Conservation (phyloP, 129 eudicot genomes). For the Flaveria bidentis region DNA sequence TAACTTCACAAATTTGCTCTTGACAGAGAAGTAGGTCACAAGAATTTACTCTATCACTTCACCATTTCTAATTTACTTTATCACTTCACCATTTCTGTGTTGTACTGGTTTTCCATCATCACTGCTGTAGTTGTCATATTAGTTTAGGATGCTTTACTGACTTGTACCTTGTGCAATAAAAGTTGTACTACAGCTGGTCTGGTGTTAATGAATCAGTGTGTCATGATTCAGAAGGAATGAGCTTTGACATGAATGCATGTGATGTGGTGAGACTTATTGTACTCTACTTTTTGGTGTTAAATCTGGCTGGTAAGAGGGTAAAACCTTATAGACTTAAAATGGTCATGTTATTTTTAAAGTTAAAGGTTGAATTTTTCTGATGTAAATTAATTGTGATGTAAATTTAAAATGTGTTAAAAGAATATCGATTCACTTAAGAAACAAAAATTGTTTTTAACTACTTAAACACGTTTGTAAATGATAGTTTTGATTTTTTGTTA, state of each 20-base stretch:
- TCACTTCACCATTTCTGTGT: slow-evolving; percentile 1
- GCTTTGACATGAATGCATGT: slow-evolving; percentile 14
- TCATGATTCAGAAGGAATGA: slow-evolving; percentile 2
- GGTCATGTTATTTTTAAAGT: too few relatives aligned
- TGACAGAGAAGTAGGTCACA: slow-evolving; percentile 5
- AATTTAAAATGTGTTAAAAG: not conserved
- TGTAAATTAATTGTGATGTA: too few relatives aligned
- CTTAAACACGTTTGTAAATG: too few relatives aligned
- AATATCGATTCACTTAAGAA: not conserved
- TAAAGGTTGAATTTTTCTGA: too few relatives aligned
- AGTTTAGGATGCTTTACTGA: not conserved
- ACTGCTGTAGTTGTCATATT: not conserved
- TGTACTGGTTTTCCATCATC: slow-evolving; percentile 10
- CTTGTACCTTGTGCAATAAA: not conserved
- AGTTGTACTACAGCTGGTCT: not conserved
- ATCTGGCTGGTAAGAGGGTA: not conserved
- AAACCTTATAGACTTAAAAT: too few relatives aligned
- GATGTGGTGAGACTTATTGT: not conserved
- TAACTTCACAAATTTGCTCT: too few relatives aligned
- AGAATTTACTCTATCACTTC: slow-evolving; percentile 17
- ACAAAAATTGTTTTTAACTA: too few relatives aligned
- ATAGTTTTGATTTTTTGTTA: too few relatives aligned
- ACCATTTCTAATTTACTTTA: slow-evolving; percentile 16
- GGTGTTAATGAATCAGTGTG: not conserved
- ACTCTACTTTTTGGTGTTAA: slow-evolving; percentile 9